Evolutionary conservation across 805 yeast species (phyloP).

Genomic region (Metschnikowia baotianmanensis): DNA sequence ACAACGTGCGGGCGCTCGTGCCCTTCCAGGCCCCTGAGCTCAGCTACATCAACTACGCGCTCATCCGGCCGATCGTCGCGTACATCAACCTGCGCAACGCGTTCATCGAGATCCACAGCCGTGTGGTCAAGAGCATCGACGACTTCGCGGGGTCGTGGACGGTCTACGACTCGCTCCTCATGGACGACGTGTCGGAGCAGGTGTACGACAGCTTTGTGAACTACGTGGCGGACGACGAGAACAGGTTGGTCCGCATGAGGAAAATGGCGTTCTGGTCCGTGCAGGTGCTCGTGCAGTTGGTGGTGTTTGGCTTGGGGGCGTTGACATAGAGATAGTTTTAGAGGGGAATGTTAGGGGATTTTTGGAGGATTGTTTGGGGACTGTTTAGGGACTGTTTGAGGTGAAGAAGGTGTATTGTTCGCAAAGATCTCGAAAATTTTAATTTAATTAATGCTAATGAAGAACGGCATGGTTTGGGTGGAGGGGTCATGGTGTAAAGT

Average conservation of each 20-base stretch:
- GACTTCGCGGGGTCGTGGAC: conserved; percentile 99
- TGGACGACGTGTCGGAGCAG: conserved; percentile 88
- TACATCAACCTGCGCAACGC: conserved; percentile 90
- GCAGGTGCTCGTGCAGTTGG: conserved; percentile 76
- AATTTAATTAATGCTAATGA: no score
- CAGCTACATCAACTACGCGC: conserved; percentile 87
- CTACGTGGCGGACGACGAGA: conserved; percentile 86
- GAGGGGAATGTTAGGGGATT: no score
- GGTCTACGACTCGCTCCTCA: conserved; percentile 79
- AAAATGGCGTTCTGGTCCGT: conserved; percentile 93
- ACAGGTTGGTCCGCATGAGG: conserved; percentile 64
- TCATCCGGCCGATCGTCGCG: conserved; percentile 92
- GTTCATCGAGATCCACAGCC: conserved; percentile 81
- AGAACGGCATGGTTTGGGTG: no score
- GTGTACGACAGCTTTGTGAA: conserved; percentile 88
- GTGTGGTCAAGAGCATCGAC: conserved; percentile 69
- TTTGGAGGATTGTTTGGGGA: no score
- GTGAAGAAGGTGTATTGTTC: no score
- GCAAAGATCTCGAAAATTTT: no score
- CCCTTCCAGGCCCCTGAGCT: conserved; percentile 87
- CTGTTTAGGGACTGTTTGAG: no score
- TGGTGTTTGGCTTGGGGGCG: conserved; percentile 81
- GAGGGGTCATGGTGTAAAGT: no score
- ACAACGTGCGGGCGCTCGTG: conserved; percentile 83
- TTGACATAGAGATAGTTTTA: conserved; percentile 17